Evolutionary conservation across 352 stramenopile genomes (phyloP).

Genomic region (Globisporangium spinosum): DNA sequence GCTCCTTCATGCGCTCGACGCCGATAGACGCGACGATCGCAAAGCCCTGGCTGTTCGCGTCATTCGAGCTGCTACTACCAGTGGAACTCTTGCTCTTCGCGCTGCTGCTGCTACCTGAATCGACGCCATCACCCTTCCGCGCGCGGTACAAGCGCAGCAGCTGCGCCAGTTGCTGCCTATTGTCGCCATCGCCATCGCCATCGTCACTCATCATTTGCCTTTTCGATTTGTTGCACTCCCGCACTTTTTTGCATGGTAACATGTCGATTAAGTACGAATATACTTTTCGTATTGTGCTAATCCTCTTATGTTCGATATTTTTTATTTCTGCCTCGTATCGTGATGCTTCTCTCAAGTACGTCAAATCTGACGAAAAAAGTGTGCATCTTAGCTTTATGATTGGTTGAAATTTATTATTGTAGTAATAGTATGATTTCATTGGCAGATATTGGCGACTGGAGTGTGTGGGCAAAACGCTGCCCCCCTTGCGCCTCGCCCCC

Average conservation of each 20-base stretch:
- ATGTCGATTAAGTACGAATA: slow-evolving; percentile 2
- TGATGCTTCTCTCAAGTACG: slow-evolving; percentile 17
- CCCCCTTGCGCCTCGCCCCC: slow-evolving; percentile 1
- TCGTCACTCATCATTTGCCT: not conserved
- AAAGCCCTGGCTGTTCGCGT: slow-evolving; percentile 12
- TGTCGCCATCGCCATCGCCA: not conserved
- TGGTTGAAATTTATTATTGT: slow-evolving; percentile 1
- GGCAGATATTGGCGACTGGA: slow-evolving; percentile 10
- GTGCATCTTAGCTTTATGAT: slow-evolving; percentile 1
- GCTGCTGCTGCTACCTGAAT: not conserved
- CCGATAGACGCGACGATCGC: slow-evolving; percentile 19
- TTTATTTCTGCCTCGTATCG: not conserved
- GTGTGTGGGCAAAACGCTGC: slow-evolving; percentile 17
- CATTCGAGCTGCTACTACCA: not conserved
- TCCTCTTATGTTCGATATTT: slow-evolving; percentile 18
- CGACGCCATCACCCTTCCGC: slow-evolving; percentile 6
- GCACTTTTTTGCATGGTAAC: slow-evolving; percentile 2
- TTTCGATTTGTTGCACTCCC: slow-evolving; percentile 8
- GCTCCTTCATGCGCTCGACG: slow-evolving; percentile 23
- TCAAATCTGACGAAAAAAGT: not conserved
- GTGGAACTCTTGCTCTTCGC: not conserved
- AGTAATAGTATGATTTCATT: not conserved
- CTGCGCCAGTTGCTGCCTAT: slow-evolving; percentile 12
- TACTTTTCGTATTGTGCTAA: not conserved
- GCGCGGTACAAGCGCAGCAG: slow-evolving; percentile 29